These are phyloP conservation scores for Isoetes taiwanensis DNA, from an alignment of 75 land plant species.

Conservation along the genomic window DNA sequence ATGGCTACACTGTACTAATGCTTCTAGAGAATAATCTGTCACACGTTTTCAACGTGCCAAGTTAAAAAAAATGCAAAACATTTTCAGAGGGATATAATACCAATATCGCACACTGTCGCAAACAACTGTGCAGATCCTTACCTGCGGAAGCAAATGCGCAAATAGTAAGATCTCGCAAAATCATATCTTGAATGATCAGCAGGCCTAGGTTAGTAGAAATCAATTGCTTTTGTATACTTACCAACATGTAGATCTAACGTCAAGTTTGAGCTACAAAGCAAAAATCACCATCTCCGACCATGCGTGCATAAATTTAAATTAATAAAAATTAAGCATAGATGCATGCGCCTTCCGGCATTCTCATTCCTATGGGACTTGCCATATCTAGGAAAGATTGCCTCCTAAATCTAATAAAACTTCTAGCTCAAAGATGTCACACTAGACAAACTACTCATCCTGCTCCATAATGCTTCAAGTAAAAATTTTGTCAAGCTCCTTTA, in stretches of 20 bases:
- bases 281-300: constrained; percentile 11
- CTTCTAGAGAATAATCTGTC: constrained; percentile 17
- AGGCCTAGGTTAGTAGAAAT: background rate
- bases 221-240: background rate
- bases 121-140: constrained; percentile 12
- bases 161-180: constrained; percentile 11
- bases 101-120: constrained; percentile 15
- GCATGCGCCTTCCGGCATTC: too few species aligned
- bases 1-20: background rate
- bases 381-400: too few species aligned
- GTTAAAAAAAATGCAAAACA: constrained; percentile 15
- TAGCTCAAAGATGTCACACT: too few species aligned
- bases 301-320: too few species aligned
- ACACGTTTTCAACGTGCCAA: constrained; percentile 12
- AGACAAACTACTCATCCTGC: too few species aligned
- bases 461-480: too few species aligned
- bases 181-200: constrained; percentile 9
- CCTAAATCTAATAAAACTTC: too few species aligned
- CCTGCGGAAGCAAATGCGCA: constrained; percentile 13
- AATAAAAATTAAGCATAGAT: too few species aligned
- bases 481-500: too few species aligned
- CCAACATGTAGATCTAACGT: constrained; percentile 9
- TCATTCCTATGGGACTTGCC: too few species aligned
- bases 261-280: constrained; percentile 16
- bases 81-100: constrained; percentile 5